A percentile compares a stretch with the other conserved stretches of the same genome.
Evolutionary conservation across 257 asterid genomes (phyloP).

Genomic region (Pogostemon cablin): DNA sequence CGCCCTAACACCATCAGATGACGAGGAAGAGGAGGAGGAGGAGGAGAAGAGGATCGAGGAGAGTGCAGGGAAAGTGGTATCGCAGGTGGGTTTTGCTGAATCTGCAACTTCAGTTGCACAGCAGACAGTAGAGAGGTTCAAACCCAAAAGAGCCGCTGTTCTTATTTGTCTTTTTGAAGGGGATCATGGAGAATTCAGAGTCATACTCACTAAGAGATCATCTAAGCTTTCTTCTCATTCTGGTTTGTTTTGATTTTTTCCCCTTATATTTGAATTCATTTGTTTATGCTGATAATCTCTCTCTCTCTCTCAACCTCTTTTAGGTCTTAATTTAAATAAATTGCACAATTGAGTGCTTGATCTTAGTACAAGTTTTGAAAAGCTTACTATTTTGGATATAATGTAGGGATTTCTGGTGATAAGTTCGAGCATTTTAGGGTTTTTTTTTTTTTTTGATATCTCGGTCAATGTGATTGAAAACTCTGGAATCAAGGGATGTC

Average conservation of each 20-base stretch:
- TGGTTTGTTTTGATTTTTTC: conserved; percentile 49
- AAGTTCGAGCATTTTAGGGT: neutral
- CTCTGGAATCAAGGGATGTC: neutral
- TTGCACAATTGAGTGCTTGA: conserved; percentile 27
- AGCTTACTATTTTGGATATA: neutral
- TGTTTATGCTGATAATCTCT: neutral
- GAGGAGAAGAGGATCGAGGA: conserved; percentile 71
- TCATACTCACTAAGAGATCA: conserved; percentile 89
- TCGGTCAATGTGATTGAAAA: neutral
- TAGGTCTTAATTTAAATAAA: neutral
- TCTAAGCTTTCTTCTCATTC: conserved; percentile 88
- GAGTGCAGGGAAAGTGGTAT: conserved; percentile 70
- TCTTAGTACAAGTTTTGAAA: conserved; percentile 22
- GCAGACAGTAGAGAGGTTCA: conserved; percentile 52
- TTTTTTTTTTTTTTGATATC: neutral
- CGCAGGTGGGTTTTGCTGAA: conserved; percentile 82
- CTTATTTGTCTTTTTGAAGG: conserved; percentile 90
- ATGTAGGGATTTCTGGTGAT: neutral
- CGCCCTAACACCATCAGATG: conserved; percentile 53
- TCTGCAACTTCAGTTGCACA: conserved; percentile 63
- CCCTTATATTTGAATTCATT: neutral
- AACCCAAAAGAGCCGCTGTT: conserved; percentile 91
- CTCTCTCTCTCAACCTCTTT: neutral
- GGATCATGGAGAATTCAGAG: conserved; percentile 71
- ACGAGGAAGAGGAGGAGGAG: conserved; percentile 62